phyloP scores from a whole-genome alignment of 306 rosid species.

The Rubus parviflorus region DNA sequence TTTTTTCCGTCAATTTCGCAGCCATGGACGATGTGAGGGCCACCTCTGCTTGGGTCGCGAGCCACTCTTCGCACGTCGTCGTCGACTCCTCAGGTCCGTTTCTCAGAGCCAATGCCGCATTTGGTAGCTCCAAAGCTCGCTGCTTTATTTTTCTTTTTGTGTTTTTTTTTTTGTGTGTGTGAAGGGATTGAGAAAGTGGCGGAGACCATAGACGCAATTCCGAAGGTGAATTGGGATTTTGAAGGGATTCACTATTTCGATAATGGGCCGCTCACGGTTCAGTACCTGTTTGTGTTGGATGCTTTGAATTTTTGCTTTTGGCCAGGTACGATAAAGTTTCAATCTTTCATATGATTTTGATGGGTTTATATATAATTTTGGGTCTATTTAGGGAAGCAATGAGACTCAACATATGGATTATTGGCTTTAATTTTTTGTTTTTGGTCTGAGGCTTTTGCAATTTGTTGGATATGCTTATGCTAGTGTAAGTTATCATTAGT shows the following conservation, averaged over 20 bases:
- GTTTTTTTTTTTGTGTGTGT: background rate
- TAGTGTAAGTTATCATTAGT: background rate
- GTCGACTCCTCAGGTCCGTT: constrained; percentile 74
- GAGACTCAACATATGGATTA: background rate
- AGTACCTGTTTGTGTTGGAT: constrained; percentile 82
- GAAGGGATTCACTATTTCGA: constrained; percentile 99
- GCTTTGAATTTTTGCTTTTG: constrained; percentile 96
- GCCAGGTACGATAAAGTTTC: constrained; percentile 60
- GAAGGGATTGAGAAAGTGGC: constrained; percentile 87
- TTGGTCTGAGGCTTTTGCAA: background rate
- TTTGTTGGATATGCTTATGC: background rate
- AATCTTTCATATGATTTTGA: background rate
- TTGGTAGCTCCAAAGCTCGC: background rate
- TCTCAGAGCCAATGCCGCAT: background rate
- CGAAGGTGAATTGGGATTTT: constrained; percentile 88
- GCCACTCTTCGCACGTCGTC: constrained; percentile 68
- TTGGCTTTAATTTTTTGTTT: background rate
- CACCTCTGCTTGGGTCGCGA: constrained; percentile 94
- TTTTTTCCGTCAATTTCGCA: background rate
- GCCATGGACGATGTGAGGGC: constrained; percentile 88
- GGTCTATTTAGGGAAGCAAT: background rate
- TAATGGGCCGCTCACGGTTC: constrained; percentile 89
- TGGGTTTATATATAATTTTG: too few species aligned
- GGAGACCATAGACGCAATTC: constrained; percentile 60
- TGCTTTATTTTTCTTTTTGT: background rate